Evolutionary conservation across 2,329 filamentous ascomycete genomes (phyloP).

Genomic region (Graphilbum sp.): DNA sequence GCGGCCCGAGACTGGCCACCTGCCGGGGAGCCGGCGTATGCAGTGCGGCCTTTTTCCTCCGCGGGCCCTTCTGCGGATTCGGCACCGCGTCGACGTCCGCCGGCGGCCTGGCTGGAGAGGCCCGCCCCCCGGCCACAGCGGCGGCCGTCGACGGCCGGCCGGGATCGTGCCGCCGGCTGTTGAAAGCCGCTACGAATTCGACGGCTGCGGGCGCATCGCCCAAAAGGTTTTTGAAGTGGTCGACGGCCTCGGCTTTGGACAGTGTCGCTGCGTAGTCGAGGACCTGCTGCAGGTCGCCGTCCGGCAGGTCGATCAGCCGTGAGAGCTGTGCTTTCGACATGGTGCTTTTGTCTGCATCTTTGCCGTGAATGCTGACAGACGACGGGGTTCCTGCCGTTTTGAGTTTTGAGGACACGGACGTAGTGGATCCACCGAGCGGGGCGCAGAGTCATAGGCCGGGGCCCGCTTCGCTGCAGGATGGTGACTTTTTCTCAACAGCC

Average conservation of each 20-base stretch:
- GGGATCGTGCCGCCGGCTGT: slow-evolving; percentile 41
- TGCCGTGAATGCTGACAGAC: no score
- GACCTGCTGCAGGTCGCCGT: slow-evolving; percentile 70
- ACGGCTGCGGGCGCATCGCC: slow-evolving; percentile 66
- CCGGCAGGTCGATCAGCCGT: slow-evolving; percentile 67
- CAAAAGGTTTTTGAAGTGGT: slow-evolving; percentile 76
- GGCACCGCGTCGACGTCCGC: slow-evolving; percentile 24
- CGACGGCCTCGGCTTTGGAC: slow-evolving; percentile 59
- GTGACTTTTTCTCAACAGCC: no score
- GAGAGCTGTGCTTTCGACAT: slow-evolving; percentile 55
- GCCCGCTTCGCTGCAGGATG: no score
- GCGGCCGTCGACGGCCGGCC: slow-evolving; percentile 4
- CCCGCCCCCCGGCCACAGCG: not conserved
- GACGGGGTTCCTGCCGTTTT: no score
- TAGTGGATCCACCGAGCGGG: no score
- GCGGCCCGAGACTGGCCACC: slow-evolving; percentile 46
- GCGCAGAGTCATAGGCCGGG: no score
- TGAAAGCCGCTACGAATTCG: slow-evolving; percentile 70
- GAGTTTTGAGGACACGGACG: no score
- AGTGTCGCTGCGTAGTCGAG: slow-evolving; percentile 67
- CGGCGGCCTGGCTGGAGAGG: not conserved
- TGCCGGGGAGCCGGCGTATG: slow-evolving; percentile 48
- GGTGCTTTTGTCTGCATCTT: not conserved
- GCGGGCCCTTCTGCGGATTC: slow-evolving; percentile 27
- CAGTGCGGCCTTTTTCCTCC: slow-evolving; percentile 45